phyloP scores from a whole-genome alignment of 148 eudicot genomes.

The Amaranthus hypochondriacus region DNA sequence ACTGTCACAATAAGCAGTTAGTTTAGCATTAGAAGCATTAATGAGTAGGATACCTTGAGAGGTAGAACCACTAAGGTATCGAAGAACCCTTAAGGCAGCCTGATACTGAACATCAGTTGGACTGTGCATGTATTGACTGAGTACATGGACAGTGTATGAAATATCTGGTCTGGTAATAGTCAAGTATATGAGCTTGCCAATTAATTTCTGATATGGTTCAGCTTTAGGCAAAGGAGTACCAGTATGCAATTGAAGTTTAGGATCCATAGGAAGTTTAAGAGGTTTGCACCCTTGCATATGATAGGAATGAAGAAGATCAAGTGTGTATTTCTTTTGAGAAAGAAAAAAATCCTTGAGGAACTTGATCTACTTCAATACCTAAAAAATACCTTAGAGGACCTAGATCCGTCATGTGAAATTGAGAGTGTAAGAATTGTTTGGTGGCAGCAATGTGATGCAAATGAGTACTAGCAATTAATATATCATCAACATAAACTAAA shows the following conservation, averaged over 20 bases:
- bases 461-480: neutral
- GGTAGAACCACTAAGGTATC: neutral
- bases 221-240: neutral
- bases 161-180: neutral
- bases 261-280: neutral
- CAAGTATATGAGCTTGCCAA: neutral
- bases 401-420: conserved; percentile 15
- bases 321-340: conserved; percentile 3
- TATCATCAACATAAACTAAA: conserved; percentile 12
- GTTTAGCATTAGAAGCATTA: neutral
- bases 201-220: neutral
- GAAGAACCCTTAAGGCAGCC: neutral
- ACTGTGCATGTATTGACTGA: neutral
- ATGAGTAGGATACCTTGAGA: neutral
- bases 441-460: no score
- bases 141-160: neutral
- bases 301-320: neutral
- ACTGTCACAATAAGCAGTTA: neutral
- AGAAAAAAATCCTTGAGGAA: neutral
- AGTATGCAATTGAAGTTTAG: neutral
- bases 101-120: neutral
- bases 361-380: conserved; percentile 11
- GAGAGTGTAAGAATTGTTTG: neutral
- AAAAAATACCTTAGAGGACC: conserved; percentile 13
- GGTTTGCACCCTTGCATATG: neutral